Percentiles rank a stretch among this genome's conserved stretches.
These are phyloP conservation scores for Scedosporium minutisporum DNA, from an alignment of 2,329 filamentous ascomycete species.

Conservation along the genomic window DNA sequence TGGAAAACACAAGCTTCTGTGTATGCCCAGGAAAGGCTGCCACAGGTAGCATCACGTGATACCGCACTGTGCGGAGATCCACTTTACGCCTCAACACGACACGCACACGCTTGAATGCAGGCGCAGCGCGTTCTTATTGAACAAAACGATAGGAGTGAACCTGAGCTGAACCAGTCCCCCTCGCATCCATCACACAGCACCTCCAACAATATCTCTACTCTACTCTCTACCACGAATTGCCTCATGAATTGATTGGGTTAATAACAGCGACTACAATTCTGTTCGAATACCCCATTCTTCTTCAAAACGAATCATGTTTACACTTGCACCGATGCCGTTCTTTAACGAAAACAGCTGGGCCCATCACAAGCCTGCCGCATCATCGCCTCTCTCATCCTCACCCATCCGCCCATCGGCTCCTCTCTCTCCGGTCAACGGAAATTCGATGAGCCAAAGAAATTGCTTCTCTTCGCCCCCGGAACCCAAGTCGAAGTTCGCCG, in stretches of 20 bases:
- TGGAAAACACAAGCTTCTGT: too few species aligned
- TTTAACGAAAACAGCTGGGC: constrained; percentile 32
- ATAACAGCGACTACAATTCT: not conserved
- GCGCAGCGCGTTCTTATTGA: not conserved
- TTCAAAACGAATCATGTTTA: constrained; percentile 23
- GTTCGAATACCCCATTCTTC: not conserved
- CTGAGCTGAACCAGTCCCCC: not conserved
- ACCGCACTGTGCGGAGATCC: not conserved
- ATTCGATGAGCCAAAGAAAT: constrained; percentile 28
- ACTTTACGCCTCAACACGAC: not conserved
- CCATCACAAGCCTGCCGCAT: constrained; percentile 21
- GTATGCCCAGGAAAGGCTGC: too few species aligned
- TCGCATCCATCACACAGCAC: not conserved
- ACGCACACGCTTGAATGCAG: not conserved
- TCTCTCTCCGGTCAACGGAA: constrained; percentile 32
- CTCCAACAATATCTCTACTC: not conserved
- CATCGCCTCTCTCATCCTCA: constrained; percentile 51
- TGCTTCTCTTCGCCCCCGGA: constrained; percentile 35
- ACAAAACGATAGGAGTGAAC: not conserved
- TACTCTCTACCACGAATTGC: not conserved
- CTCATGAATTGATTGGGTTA: not conserved
- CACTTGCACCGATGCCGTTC: constrained; percentile 31
- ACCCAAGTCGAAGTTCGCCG: constrained; percentile 38
- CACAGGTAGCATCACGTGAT: not conserved
- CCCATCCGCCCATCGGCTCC: constrained; percentile 44